Conservation (phyloP, 257 asterid genomes). For the Primulina eburnea region DNA sequence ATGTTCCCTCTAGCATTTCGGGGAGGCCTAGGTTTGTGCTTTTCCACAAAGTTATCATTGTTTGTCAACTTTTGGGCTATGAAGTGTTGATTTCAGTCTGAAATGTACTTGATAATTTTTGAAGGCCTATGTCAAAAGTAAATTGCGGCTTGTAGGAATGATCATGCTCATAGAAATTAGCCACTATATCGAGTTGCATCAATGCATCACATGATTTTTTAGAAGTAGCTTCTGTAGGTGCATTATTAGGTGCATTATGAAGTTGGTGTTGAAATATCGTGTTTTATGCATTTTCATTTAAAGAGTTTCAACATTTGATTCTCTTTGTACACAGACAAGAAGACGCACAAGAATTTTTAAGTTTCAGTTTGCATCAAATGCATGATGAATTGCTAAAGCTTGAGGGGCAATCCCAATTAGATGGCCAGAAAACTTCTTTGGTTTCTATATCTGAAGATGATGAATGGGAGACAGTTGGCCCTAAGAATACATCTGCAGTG, state of each 20-base stretch:
- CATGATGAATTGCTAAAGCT: conserved; percentile 85
- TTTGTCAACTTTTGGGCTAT: conserved; percentile 8
- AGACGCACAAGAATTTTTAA: conserved; percentile 90
- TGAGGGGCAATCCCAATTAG: conserved; percentile 56
- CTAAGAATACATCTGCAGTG: conserved; percentile 91
- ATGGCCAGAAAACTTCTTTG: conserved; percentile 55
- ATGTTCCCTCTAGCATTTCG: conserved; percentile 47
- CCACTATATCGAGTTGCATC: conserved; percentile 16
- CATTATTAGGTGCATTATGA: conserved; percentile 14
- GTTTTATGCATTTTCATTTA: not conserved
- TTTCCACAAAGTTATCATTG: conserved; percentile 12
- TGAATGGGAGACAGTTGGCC: conserved; percentile 98
- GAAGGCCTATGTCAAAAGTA: not conserved
- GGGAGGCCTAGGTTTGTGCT: conserved; percentile 75
- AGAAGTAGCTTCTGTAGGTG: conserved; percentile 15
- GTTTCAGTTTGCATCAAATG: conserved; percentile 87
- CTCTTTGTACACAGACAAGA: conserved; percentile 63
- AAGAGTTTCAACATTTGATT: conserved; percentile 1
- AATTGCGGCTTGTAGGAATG: not conserved
- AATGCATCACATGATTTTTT: conserved; percentile 4
- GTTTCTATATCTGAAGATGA: conserved; percentile 80
- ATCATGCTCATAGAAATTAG: not conserved
- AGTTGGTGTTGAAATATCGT: conserved; percentile 2
- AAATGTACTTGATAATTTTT: not conserved
- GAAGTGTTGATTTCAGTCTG: not conserved